Evolutionary conservation across 371 early-diverging fungal genomes (phyloP).

Genomic region (Saksenaea vasiformis): DNA sequence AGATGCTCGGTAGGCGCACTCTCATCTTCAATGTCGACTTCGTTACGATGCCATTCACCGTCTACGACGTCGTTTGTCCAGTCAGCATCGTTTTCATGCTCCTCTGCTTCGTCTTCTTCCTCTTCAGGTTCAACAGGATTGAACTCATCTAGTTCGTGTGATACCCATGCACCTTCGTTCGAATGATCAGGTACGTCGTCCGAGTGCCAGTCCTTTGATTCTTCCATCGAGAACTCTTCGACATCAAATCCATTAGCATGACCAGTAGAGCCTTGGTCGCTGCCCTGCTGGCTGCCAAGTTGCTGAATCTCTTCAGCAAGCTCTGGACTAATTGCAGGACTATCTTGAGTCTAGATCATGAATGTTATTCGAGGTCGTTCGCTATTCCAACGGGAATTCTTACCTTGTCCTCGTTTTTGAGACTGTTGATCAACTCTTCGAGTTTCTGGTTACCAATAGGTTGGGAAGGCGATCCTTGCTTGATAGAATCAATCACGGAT

Average conservation of each 20-base stretch:
- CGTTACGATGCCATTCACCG: background rate
- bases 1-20: background rate
- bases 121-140: background rate
- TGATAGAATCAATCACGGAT: background rate
- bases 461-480: background rate
- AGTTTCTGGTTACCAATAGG: background rate
- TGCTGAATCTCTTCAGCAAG: background rate
- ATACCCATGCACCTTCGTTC: background rate
- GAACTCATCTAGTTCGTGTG: background rate
- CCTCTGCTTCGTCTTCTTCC: background rate
- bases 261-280: background rate
- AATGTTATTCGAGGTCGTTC: background rate
- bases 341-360: background rate
- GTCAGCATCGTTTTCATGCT: background rate
- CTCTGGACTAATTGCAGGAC: background rate
- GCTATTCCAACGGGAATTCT: background rate
- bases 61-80: background rate
- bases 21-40: background rate
- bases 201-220: background rate
- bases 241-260: background rate
- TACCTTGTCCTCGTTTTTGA: background rate
- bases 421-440: background rate
- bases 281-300: background rate
- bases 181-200: background rate
- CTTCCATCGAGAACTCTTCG: background rate